Evolutionary conservation across 768 basidiomycete species (phyloP), one percentile per base, ranked within the genome.

Genomic region (Pulveroboletus sp.): DNA sequence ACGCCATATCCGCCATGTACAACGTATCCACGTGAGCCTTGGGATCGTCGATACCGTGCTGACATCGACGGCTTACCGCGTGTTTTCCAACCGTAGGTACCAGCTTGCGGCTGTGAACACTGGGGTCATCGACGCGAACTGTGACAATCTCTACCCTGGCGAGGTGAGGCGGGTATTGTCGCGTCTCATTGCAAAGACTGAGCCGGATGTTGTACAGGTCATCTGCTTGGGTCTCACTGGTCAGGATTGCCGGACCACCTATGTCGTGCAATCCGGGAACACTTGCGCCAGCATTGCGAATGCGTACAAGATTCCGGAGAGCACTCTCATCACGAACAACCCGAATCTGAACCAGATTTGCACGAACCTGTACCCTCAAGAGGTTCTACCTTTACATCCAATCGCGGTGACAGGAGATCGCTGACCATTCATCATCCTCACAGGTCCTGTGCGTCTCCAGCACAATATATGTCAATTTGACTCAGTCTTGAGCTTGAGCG

Each of bases 1-100:
- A 88, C 66, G 59, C 52, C 47, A 89, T 89, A 65, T 86, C 82
- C 56, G 76, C 77, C 29, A 63, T 73, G 17, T 57, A 83, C 59
- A 77, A 80, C 46, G 79, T 76, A 53, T 85, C 84, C 32, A 82
- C 82, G 83, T 86, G 54, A 43, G 80, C 69, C 17, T 19, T 5
- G 6, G 8, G 11, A 8, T 37, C 10, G 11, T 30, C 26, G 11
- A 11, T 13, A 38, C 32, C 13, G n/a, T n/a, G 2, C 8, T 26
- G 3, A 23, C 23, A 12, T 46, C 16, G 26, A 8, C 19, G 11
- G 45, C 47, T 50, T 8, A 49, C 23, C 27, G 5, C 13, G 19
- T 4, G 2, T 10, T 7, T 26, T 17, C 17, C 19, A 6, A 36
- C 12, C 30, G 41, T 49, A 81, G 80, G 0, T 82, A 73, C 68